phyloP scores from a whole-genome alignment of 202 grass and related monocot genomes.

The Bolboschoenoplectus hybrid region DNA sequence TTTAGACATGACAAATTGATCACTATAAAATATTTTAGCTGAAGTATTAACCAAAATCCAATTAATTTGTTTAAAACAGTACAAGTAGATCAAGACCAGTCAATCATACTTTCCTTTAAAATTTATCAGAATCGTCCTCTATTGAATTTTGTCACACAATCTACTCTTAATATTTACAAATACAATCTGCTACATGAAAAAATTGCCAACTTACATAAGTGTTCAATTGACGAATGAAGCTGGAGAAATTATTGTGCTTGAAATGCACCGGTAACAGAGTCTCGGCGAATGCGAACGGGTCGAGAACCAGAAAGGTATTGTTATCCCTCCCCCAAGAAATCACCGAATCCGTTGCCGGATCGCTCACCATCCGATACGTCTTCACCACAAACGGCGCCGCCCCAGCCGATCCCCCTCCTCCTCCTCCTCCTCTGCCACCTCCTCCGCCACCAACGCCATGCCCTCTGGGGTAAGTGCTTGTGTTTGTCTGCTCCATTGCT shows the following conservation, averaged over 20 bases:
- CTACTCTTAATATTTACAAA: neutral
- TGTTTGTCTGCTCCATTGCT: constrained; percentile 3
- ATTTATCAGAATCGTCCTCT: neutral
- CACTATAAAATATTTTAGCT: neutral
- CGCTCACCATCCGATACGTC: constrained; percentile 85
- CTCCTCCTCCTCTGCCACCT: neutral
- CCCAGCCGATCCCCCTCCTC: neutral
- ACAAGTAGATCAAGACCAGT: neutral
- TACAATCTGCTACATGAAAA: neutral
- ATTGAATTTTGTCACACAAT: neutral
- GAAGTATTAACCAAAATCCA: neutral
- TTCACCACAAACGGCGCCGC: constrained; percentile 82
- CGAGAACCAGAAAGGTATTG: constrained; percentile 81
- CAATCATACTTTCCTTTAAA: neutral
- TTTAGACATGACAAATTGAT: neutral
- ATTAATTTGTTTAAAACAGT: neutral
- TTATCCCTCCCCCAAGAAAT: constrained; percentile 64
- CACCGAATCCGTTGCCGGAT: constrained; percentile 59
- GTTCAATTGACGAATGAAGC: constrained; percentile 91
- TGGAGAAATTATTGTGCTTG: constrained; percentile 98
- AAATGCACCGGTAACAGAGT: constrained; percentile 69
- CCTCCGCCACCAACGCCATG: neutral
- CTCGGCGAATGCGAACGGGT: constrained; percentile 76
- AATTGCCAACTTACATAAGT: constrained; percentile 65
- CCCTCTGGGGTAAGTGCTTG: neutral